Evolutionary conservation across 768 basidiomycete species (phyloP).

Genomic region (Lepiota venenata): DNA sequence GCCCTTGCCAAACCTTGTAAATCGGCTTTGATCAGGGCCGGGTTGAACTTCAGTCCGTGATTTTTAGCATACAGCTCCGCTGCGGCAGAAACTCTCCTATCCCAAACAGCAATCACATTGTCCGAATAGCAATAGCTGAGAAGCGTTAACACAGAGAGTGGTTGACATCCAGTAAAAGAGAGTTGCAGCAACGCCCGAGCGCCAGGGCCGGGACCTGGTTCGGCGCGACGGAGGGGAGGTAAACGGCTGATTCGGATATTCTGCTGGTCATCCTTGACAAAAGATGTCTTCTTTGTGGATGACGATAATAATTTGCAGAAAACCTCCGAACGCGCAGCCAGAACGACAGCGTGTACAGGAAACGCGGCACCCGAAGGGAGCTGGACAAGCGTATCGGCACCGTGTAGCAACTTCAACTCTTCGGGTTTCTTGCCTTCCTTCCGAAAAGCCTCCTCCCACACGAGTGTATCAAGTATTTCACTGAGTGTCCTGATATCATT

Average conservation of each 20-base stretch:
- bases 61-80: slow-evolving; percentile 42
- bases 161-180: slow-evolving; percentile 51
- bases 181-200: slow-evolving; percentile 28
- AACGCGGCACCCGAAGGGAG: slow-evolving; percentile 39
- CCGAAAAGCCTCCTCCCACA: slow-evolving; percentile 22
- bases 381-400: slow-evolving; percentile 62
- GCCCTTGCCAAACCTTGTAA: slow-evolving; percentile 54
- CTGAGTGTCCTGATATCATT: slow-evolving; percentile 32
- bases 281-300: background rate
- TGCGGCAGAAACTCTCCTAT: slow-evolving; percentile 56
- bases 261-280: slow-evolving; percentile 11
- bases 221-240: slow-evolving; percentile 5
- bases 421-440: slow-evolving; percentile 14
- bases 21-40: slow-evolving; percentile 56
- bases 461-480: slow-evolving; percentile 30
- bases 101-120: slow-evolving; percentile 79
- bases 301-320: slow-evolving; percentile 38
- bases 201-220: slow-evolving; percentile 20
- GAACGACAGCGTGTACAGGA: slow-evolving; percentile 64
- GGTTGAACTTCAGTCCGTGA: slow-evolving; percentile 36
- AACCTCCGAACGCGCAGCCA: slow-evolving; percentile 53
- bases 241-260: slow-evolving; percentile 15
- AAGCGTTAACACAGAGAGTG: slow-evolving; percentile 70
- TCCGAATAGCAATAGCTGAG: slow-evolving; percentile 90
- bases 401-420: slow-evolving; percentile 32